Conservation (phyloP, 2,329 filamentous ascomycete genomes). For the Paracamarosporium sp. region DNA sequence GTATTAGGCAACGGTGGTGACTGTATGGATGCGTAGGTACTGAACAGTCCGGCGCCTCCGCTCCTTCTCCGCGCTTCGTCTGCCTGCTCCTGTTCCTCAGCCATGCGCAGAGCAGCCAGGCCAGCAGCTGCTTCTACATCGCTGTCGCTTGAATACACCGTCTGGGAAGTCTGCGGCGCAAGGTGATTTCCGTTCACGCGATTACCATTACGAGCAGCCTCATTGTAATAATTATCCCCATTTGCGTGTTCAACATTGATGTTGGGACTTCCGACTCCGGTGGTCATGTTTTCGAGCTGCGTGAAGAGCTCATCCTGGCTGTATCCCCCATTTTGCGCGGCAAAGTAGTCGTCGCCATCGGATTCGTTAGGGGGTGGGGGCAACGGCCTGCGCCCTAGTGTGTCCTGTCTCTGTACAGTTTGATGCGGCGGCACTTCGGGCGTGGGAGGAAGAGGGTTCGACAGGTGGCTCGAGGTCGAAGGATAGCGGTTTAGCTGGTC, state of each 20-base stretch:
- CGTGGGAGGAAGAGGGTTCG: slow-evolving; percentile 53
- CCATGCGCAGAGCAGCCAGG: slow-evolving; percentile 80
- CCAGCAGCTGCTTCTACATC: slow-evolving; percentile 89
- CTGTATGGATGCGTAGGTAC: slow-evolving; percentile 52
- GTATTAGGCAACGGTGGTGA: slow-evolving; percentile 50
- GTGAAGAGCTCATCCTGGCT: slow-evolving; percentile 64
- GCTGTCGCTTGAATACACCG: slow-evolving; percentile 64
- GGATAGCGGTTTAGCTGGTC: slow-evolving; percentile 38
- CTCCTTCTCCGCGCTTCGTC: slow-evolving; percentile 66
- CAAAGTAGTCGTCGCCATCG: slow-evolving; percentile 50
- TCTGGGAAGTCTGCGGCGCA: slow-evolving; percentile 43
- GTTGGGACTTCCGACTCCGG: slow-evolving; percentile 39
- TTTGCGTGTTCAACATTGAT: slow-evolving; percentile 47
- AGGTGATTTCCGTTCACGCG: slow-evolving; percentile 57
- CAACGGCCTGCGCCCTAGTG: slow-evolving; percentile 63
- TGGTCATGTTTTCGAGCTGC: slow-evolving; percentile 60
- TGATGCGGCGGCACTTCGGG: slow-evolving; percentile 58
- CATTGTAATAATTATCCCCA: slow-evolving; percentile 36
- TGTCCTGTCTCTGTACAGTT: slow-evolving; percentile 59
- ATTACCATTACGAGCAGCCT: slow-evolving; percentile 37
- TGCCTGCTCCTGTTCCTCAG: slow-evolving; percentile 76
- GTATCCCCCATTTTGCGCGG: slow-evolving; percentile 38
- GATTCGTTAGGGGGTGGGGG: slow-evolving; percentile 64
- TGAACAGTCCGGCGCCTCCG: slow-evolving; percentile 61
- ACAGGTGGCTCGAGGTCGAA: slow-evolving; percentile 38